A percentile compares a stretch with the other conserved stretches of the same genome.
Conservation (phyloP, 352 stramenopile species). For the Phytophthora constricta region DNA sequence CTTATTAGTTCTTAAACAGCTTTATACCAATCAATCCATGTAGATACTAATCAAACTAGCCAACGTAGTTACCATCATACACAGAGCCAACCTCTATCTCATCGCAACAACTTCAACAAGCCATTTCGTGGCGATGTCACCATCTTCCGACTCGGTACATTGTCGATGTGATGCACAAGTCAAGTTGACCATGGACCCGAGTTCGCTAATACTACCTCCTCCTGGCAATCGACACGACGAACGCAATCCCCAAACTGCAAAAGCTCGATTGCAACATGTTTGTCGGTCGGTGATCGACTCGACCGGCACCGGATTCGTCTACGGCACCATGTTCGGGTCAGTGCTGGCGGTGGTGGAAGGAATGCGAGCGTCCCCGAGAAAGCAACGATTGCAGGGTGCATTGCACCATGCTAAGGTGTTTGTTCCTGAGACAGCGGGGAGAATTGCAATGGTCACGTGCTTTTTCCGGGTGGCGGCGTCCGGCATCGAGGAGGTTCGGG, state of each 20-base stretch:
- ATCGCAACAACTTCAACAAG: too few species aligned
- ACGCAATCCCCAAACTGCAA: constrained; percentile 7
- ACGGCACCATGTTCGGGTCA: constrained; percentile 50
- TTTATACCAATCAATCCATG: too few species aligned
- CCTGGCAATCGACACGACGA: constrained; percentile 10
- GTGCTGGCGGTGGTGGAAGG: constrained; percentile 40
- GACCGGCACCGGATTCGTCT: constrained; percentile 46
- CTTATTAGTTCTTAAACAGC: neutral
- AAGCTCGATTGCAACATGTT: constrained; percentile 18
- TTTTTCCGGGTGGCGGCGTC: constrained; percentile 38
- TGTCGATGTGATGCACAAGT: too few species aligned
- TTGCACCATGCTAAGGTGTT: constrained; percentile 42
- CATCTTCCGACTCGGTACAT: too few species aligned
- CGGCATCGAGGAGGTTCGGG: constrained; percentile 29
- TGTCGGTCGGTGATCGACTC: constrained; percentile 27
- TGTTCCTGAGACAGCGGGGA: constrained; percentile 45
- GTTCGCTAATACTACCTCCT: constrained; percentile 12
- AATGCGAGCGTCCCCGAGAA: constrained; percentile 35
- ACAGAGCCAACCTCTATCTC: too few species aligned
- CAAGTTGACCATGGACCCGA: constrained; percentile 16
- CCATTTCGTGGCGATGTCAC: too few species aligned
- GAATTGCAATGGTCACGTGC: constrained; percentile 51
- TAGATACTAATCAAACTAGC: too few species aligned
- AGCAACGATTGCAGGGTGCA: constrained; percentile 38
- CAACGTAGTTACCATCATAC: too few species aligned